Evolutionary conservation across 2,329 filamentous ascomycete genomes (phyloP).

Genomic region (Paecilomyces sp.): DNA sequence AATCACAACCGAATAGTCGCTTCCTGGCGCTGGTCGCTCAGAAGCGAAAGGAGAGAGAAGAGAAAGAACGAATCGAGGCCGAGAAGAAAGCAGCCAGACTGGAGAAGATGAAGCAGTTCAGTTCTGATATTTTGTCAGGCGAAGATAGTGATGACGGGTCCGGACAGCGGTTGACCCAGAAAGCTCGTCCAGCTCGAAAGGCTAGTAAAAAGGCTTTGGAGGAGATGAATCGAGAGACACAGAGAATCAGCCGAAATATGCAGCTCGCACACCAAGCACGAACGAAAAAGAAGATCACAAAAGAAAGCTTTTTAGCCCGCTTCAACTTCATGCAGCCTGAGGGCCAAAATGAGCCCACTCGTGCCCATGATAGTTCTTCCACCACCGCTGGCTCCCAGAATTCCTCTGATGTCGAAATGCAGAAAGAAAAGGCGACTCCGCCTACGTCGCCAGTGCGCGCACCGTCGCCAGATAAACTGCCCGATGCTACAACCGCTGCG

Average conservation of each 20-base stretch:
- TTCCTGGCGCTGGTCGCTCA: conserved; percentile 66
- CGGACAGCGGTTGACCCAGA: conserved; percentile 61
- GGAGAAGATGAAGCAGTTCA: conserved; percentile 24
- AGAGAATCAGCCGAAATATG: conserved; percentile 81
- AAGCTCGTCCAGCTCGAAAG: conserved; percentile 62
- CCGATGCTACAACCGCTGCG: conserved; percentile 1
- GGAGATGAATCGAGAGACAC: conserved; percentile 91
- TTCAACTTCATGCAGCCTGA: conserved; percentile 64
- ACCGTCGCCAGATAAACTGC: conserved; percentile 8
- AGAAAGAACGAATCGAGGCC: conserved; percentile 52
- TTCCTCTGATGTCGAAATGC: conserved; percentile 36
- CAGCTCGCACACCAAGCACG: conserved; percentile 84
- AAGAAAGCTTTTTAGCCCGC: conserved; percentile 70
- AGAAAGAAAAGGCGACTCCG: conserved; percentile 52
- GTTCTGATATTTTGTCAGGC: conserved; percentile 37
- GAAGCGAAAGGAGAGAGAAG: conserved; percentile 65
- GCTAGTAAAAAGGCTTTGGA: conserved; percentile 92
- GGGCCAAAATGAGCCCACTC: conserved; percentile 13
- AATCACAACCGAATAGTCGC: conserved; percentile 45
- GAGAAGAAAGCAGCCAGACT: conserved; percentile 31
- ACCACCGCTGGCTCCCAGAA: conserved; percentile 46
- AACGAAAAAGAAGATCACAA: conserved; percentile 85
- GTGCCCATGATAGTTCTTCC: conserved; percentile 22
- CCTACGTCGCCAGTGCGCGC: conserved; percentile 57
- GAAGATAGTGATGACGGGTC: conserved; percentile 56